Base-by-base conservation (phyloP, 2,329 filamentous ascomycete species). In the Monilinia fructigena region DNA sequence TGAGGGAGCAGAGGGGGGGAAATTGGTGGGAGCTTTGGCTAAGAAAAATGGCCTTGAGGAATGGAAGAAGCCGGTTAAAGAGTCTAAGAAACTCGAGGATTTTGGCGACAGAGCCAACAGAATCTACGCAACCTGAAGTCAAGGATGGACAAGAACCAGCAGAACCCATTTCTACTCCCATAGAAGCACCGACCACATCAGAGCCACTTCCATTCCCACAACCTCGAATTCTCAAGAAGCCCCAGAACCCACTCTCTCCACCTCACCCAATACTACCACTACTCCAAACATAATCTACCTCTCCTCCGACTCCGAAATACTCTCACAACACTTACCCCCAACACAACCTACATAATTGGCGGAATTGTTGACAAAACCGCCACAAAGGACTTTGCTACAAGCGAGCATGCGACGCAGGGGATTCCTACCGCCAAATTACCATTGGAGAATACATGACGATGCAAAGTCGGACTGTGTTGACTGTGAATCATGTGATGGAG, bases 361-460 rank as follows among this genome's bases (percentile, higher is more conserved):
- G 95, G 94, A 0, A 82, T 99, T 47, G 95, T 99, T 35, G 95
- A 99, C 80, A 93, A 93, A 99, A 99, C 78, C 86, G 95, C 55
- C 89, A 99, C 78, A 99, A 99, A 80, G 93, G 92, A 0, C 83
- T 99, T 48, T 99, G 95, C 79, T 93, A 97, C 82, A 89, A 89
- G 73, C 84, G 90, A 20, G 95, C 95, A 0, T 82, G 85, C 63
- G 86, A 89, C 65, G 83, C 83, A 69, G 91, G 91, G 91, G 0
- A 86, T 99, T 72, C 89, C 89, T 70, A 98, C 95, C 0, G 95
- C 94, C 2, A 93, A 92, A 76, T 78, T 99, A 65, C 95, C 0
- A 98, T 99, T 73, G 92, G 93, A n/a, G 89, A 98, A 69, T 98
- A 92, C 77, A 89, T 99, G 82, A 85, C 92, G 70, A 96, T 99